Conservation (phyloP, 2,329 filamentous ascomycete species). For the Pleomassaria siparia region DNA sequence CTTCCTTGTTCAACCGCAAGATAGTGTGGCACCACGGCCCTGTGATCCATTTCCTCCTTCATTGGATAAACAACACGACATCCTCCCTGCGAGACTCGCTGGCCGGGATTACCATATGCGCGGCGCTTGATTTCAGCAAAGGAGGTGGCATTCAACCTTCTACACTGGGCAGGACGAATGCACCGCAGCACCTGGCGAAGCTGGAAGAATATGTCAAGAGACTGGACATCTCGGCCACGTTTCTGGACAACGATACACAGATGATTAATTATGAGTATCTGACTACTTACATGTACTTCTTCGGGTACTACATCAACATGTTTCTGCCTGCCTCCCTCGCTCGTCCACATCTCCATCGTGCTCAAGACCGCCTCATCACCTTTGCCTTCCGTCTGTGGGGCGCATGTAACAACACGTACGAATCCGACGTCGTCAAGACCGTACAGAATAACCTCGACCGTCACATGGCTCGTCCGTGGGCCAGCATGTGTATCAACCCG, state of each 20-base stretch:
- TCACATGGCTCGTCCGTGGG: constrained; percentile 22
- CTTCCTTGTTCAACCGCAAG: constrained; percentile 12
- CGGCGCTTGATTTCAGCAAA: constrained; percentile 1
- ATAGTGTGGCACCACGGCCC: constrained; percentile 40
- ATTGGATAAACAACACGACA: constrained; percentile 33
- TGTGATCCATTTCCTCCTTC: constrained; percentile 27
- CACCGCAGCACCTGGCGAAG: constrained; percentile 20
- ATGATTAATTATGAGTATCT: constrained; percentile 23
- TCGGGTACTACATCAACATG: constrained; percentile 33
- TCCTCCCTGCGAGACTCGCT: constrained; percentile 23
- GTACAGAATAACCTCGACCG: constrained; percentile 29
- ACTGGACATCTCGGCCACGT: constrained; percentile 28
- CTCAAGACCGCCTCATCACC: constrained; percentile 30
- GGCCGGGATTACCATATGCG: constrained; percentile 26
- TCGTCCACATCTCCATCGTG: constrained; percentile 23
- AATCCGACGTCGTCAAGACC: constrained; percentile 16
- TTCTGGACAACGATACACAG: constrained; percentile 29
- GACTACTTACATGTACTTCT: constrained; percentile 34
- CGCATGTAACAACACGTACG: constrained; percentile 23
- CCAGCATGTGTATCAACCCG: constrained; percentile 21
- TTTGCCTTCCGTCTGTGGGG: constrained; percentile 31
- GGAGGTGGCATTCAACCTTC: constrained; percentile 22
- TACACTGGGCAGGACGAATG: constrained; percentile 22
- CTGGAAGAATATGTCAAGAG: constrained; percentile 26
- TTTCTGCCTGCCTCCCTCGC: constrained; percentile 24